Evolutionary conservation across 768 basidiomycete genomes (phyloP), one percentile per base, ranked within the genome.

Genomic region (Mycena vitilis): DNA sequence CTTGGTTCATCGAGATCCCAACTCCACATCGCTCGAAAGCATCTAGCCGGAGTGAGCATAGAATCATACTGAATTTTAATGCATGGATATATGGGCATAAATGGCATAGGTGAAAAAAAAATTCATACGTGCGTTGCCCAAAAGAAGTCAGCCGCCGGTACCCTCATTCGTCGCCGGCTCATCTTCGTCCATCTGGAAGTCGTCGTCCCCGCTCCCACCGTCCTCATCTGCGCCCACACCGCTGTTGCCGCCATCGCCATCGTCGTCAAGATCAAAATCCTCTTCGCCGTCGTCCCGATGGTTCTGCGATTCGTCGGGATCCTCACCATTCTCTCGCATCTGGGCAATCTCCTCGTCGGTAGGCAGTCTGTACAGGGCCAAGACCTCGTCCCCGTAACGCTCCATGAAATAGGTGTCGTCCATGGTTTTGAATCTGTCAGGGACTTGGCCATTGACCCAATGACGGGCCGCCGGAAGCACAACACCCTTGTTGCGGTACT

Each of bases 401-500:
- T 30, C 30, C 30, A 30, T 30, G 52, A 53, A 53, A 12, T 10
- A 30, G 11, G 23, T 12, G 12, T 34, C 52, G 13, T 25, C 22
- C 52, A 53, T 53, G 52, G 23, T 53, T n/a, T 53, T 34, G 25
- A 30, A 53, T 12, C 30, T 36, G 25, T 53, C 52, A 10, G 48
- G 48, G 9, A 49, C 52, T 30, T 20, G 25, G 12, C 52, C 52
- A 53, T 49, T 20, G 9, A 49, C 48, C 48, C 48, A 53, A 34
- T 30, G 20, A 36, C 25, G 52, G 7, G 13, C 22, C 8, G 15
- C 13, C 12, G 52, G 52, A 30, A 53, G n/a, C 12, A 25, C 52
- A 63, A 69, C 25, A 58, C 62, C 20, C 22, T 30, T 53, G 23
- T 15, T 25, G 25, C 52, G 25, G 52, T 53, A 34, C 30, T 34